Base-by-base conservation (phyloP, 2,329 filamentous ascomycete species). In the Monosporascus ibericus region DNA sequence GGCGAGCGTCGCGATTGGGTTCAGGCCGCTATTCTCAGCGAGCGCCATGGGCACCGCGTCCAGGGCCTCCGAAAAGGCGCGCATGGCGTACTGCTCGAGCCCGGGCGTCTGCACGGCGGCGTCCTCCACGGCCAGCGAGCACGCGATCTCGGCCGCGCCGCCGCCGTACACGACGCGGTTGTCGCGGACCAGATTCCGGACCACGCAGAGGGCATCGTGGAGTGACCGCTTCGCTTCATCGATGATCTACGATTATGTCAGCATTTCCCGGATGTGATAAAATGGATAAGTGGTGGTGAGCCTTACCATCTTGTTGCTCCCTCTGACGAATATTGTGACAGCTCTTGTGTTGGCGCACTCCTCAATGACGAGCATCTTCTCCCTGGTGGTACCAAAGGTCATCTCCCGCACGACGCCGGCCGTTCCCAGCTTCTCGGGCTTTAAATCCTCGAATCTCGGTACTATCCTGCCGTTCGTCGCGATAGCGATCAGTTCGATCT, bases 281-380 rank as follows among this genome's bases (percentile, higher is more conserved):
- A 44, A n/a, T 50, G 30, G 38, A 34, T 30, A 36, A 27, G 22
- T 18, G n/a, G 39, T 25, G 17, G 11, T 22, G 7, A 9, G 44
- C 72, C 80, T 68, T 73, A 92, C 90, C 94, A 99, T 99, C 81
- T 97, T 99, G 82, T 99, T 99, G 79, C 91, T 95, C 66, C 94
- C 94, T 66, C 94, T 82, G 55, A 99, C 89, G 71, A 99, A 99
- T 51, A 95, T 85, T 3, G 94, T 99, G 55, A 99, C 95, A 44
- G 94, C 94, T 65, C 94, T 81, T 53, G 90, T 96, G 77, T 99
- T 99, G 66, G 95, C 94, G 69, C 94, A 99, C 75, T 99, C 94
- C 75, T 99, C 95, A 64, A 99, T 99, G 52, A 99, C 90, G 63
- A 99, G 79, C 94, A 99, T 99, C 84, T 99, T 97, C 75, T 99